Base-by-base conservation (phyloP, 73 alveolate species). In the Blepharisma japonicum region DNA sequence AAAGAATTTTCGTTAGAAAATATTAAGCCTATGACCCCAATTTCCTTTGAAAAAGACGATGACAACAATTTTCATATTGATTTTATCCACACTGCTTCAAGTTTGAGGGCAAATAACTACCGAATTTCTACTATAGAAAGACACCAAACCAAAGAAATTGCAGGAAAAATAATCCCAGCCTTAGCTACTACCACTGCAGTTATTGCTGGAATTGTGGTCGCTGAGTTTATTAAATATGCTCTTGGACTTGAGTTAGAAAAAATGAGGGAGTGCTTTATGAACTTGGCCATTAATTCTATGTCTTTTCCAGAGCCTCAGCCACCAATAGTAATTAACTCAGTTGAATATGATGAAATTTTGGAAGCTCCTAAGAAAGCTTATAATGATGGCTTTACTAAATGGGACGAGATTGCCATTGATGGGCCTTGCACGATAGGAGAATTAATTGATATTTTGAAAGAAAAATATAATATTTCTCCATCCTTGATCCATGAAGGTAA, bases 111-210 rank as follows among this genome's bases (percentile, higher is more conserved):
- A 39, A 51, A 56, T 72, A 94, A 94, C 76, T 94, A 86, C 56
- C 54, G 46, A 9, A 48, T 82, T 9, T n/a, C 71, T 48, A 67
- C 50, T 25, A 85, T 83, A 78, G 77, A 90, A 32, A 81, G 84
- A 68, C 89, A 91, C 79, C 91, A 89, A 80, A 84, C 87, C 21
- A 91, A 94, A 71, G 94, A 87, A 77, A 96, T 94, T 66, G 99
- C 99, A 6, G 99, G 99, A 6, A 94, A 94, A 83, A 96, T 96
- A 66, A 89, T 96, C 27, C 98, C 99, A 6, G 99, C 99, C 11
- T 87, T 96, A 48, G 97, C 98, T 4, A 90, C 94, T 71, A 91
- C 99, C 1, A 96, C 92, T 82, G 97, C 97, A 23, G 79, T 96
- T 7, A 94, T 94, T n/a, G 97, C 98, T 80, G 92, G 96, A 0